Percentiles rank a stretch among this genome's conserved stretches.
Evolutionary conservation across 163 green algal species (phyloP).

Genomic region (Chlorella variabilis): DNA sequence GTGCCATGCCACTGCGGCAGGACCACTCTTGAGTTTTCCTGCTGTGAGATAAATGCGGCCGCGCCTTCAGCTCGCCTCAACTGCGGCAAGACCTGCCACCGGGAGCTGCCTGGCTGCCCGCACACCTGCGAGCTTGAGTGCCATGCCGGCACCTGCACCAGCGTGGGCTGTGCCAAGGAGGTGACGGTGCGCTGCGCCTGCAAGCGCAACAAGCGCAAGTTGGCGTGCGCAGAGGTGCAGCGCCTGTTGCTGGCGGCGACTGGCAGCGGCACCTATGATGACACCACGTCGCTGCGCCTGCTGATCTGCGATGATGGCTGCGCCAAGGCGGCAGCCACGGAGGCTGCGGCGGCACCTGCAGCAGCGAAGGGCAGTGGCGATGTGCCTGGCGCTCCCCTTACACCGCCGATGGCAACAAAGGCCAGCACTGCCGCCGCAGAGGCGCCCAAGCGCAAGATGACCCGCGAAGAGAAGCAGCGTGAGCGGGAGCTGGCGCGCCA

Average conservation of each 20-base stretch:
- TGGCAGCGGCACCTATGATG: conserved; percentile 50
- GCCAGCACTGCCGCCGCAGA: not conserved
- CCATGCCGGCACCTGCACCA: conserved; percentile 68
- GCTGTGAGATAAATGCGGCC: conserved; percentile 42
- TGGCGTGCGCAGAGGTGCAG: conserved; percentile 68
- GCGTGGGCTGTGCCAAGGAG: conserved; percentile 60
- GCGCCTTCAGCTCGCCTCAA: conserved; percentile 40
- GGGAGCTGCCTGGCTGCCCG: conserved; percentile 66
- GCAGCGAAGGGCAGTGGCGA: not conserved
- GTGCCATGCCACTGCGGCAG: conserved; percentile 75
- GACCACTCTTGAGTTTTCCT: conserved; percentile 67
- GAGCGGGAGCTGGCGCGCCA: conserved; percentile 44
- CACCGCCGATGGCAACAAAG: not conserved
- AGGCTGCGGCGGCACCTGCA: not conserved
- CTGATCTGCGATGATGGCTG: conserved; percentile 68
- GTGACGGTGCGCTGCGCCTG: conserved; percentile 76
- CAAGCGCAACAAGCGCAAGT: conserved; percentile 70
- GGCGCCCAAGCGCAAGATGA: conserved; percentile 28
- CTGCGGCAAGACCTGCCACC: conserved; percentile 78
- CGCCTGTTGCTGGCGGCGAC: conserved; percentile 39
- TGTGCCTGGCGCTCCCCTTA: conserved; percentile 18
- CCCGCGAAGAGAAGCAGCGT: conserved; percentile 48
- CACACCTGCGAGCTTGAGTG: conserved; percentile 72
- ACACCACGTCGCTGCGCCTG: conserved; percentile 51
- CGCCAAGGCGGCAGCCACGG: conserved; percentile 19